Base-by-base conservation (phyloP, 2,329 filamentous ascomycete species). In the Aureobasidium sp. region DNA sequence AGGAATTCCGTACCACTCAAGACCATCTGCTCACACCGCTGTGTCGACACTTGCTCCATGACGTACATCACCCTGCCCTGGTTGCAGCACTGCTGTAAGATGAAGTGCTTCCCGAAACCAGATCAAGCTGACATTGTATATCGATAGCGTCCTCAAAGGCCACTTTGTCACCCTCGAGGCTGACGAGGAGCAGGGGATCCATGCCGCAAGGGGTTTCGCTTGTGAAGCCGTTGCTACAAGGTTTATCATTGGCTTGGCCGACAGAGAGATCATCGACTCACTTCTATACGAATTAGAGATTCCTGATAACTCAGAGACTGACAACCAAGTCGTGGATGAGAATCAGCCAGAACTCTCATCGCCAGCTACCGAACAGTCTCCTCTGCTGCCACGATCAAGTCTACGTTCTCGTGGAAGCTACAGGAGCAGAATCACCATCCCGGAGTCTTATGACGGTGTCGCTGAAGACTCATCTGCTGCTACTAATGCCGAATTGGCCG, bases 191-290 rank as follows among this genome's bases (percentile, higher is more conserved):
- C 83, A 84, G 63, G 85, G 85, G 4, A 75, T 92, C 35, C 84
- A 85, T 62, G 82, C 88, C 62, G 83, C 87, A 15, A 81, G 89
- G 60, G 87, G 87, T 22, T 83, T 85, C 69, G 88, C 87, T 31
- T 92, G 89, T 70, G 89, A 93, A 75, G 88, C 91, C 64, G 87
- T 91, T 15, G 89, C 89, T 40, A 91, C 88, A 87, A 83, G 89
- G 42, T 90, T 91, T 67, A 77, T 92, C 39, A 85, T 84, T 17
- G 84, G 84, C 60, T 77, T 91, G 35, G 86, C 86, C 1, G 87
- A 91, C 70, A 78, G 84, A 27, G 89, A 92, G 68, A 85, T 85
- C 9, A 86, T 93, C 29, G 85, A 90, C 61, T 89, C 81, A 68
- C 87, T 90, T 61, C 81, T 91, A 37, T 87, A 86, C 66, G 88